A percentile compares a stretch with the other conserved stretches of the same genome.
Conservation (phyloP, 345 rosid species). For the Syzygium grande region DNA sequence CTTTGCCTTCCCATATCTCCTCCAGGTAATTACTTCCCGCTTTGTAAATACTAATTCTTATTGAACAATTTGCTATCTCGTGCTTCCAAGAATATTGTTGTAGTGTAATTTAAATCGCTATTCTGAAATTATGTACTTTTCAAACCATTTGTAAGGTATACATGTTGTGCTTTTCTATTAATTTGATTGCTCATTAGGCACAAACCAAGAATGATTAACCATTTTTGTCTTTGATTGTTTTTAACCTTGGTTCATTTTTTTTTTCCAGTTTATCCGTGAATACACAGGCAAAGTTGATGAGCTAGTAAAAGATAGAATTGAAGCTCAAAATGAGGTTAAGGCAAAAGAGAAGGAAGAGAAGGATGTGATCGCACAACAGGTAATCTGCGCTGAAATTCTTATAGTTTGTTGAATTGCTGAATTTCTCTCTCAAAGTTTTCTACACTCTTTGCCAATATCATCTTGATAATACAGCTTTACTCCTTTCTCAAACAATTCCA, state of each 20-base stretch:
- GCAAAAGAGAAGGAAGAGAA: conserved; percentile 78
- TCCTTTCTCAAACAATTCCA: neutral
- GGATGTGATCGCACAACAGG: conserved; percentile 87
- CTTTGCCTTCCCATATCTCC: conserved; percentile 39
- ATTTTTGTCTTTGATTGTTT: neutral
- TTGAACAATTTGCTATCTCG: neutral
- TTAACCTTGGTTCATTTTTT: neutral
- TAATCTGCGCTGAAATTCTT: conserved; percentile 6
- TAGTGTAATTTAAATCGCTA: neutral
- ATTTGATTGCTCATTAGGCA: neutral
- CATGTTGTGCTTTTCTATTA: neutral
- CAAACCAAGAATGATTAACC: neutral
- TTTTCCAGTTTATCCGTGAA: conserved; percentile 69
- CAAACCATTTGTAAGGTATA: neutral
- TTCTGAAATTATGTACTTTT: neutral
- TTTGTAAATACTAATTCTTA: neutral
- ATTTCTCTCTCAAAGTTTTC: neutral
- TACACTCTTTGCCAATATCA: neutral
- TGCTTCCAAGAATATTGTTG: neutral
- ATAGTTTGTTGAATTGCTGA: neutral
- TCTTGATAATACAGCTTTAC: neutral
- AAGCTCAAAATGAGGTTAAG: conserved; percentile 56
- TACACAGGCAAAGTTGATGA: conserved; percentile 84
- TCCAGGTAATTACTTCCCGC: conserved; percentile 5
- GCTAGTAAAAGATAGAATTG: conserved; percentile 68